phyloP scores from a whole-genome alignment of 345 rosid species.

The Pugionium dolabratum region DNA sequence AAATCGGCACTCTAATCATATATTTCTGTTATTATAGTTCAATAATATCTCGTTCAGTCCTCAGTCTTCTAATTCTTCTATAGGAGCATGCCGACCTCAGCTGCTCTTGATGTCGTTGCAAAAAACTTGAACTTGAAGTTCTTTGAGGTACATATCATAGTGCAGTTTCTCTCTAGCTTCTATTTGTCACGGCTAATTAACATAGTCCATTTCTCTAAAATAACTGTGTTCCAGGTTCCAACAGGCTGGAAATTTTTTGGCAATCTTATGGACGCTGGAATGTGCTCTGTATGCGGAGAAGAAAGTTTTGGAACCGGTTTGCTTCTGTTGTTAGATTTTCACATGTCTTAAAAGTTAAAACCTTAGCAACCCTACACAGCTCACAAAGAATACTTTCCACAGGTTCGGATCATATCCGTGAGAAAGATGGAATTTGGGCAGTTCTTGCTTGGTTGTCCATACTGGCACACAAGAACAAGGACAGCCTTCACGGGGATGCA shows the following conservation, averaged over 20 bases:
- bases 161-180: slow-evolving; percentile 10
- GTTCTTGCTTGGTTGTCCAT: slow-evolving; percentile 87
- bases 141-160: slow-evolving; percentile 63
- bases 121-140: slow-evolving; percentile 70
- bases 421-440: slow-evolving; percentile 76
- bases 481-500: slow-evolving; percentile 51
- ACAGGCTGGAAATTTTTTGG: slow-evolving; percentile 57
- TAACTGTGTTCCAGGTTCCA: slow-evolving; percentile 35
- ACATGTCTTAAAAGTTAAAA: neutral
- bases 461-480: slow-evolving; percentile 41
- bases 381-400: slow-evolving; percentile 30
- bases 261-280: slow-evolving; percentile 91
- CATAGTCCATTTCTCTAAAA: neutral
- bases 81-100: slow-evolving; percentile 66
- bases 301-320: slow-evolving; percentile 93
- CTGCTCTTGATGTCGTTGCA: slow-evolving; percentile 71
- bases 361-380: neutral
- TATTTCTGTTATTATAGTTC: neutral
- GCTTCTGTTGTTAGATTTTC: slow-evolving; percentile 24
- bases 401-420: slow-evolving; percentile 56
- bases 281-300: slow-evolving; percentile 40
- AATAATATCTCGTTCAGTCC: neutral
- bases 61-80: neutral
- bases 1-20: neutral
- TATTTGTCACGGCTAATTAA: neutral